phyloP scores from a whole-genome alignment of 116 monocot genomes.

The Trichopus zeylanicus region DNA sequence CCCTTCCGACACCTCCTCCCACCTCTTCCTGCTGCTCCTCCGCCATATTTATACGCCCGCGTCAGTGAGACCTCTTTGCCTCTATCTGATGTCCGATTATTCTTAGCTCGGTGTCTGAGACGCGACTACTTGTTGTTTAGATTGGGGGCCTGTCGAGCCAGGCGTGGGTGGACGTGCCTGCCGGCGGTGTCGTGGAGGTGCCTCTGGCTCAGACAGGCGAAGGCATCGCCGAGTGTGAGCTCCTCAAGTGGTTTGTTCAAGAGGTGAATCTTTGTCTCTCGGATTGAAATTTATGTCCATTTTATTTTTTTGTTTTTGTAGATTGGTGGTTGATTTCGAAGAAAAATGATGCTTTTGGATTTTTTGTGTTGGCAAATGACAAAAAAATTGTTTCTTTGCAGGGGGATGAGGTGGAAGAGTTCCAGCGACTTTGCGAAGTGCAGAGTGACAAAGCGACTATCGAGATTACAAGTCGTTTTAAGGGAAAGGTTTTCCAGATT shows the following conservation, averaged over 20 bases:
- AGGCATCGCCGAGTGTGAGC: conserved; percentile 95
- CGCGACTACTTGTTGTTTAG: background rate
- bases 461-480: conserved; percentile 93
- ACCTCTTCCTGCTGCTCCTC: background rate
- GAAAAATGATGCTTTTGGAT: background rate
- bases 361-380: background rate
- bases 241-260: conserved; percentile 85
- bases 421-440: conserved; percentile 86
- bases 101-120: background rate
- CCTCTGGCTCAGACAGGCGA: conserved; percentile 95
- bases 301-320: too few species aligned
- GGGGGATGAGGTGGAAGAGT: conserved; percentile 92
- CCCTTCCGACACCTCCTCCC: background rate
- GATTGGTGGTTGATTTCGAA: too few species aligned
- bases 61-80: background rate
- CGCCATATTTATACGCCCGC: background rate
- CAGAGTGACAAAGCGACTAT: conserved; percentile 99
- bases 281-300: background rate
- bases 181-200: conserved; percentile 57
- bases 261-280: conserved; percentile 40
- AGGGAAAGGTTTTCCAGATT: conserved; percentile 68
- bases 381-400: conserved; percentile 26
- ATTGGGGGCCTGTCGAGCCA: conserved; percentile 29
- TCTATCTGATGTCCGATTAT: background rate
- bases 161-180: conserved; percentile 39